These are phyloP conservation scores for Sporothrix pallida DNA, from an alignment of 2,329 filamentous ascomycete species.

Conservation along the genomic window DNA sequence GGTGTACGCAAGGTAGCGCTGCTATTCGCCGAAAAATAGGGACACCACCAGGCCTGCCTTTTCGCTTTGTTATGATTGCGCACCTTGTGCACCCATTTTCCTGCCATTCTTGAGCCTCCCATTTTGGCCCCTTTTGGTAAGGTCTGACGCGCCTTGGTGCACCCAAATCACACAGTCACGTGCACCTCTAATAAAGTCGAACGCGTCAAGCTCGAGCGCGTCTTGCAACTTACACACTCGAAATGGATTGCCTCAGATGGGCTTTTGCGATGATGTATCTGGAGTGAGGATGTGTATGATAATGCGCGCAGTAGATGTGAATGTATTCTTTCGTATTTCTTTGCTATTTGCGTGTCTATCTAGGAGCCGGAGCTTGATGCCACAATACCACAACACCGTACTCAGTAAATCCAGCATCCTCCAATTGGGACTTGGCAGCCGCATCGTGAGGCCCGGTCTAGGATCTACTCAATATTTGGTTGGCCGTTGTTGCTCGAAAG, in stretches of 20 bases:
- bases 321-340: neutral
- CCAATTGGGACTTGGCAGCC: too few relatives aligned
- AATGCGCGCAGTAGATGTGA: neutral
- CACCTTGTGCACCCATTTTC: slow-evolving; percentile 11
- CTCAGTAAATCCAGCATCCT: too few relatives aligned
- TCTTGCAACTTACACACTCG: slow-evolving; percentile 26
- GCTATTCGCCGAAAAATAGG: slow-evolving; percentile 33
- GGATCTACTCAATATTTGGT: neutral
- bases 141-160: neutral
- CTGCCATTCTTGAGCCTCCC: neutral
- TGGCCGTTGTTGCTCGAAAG: neutral
- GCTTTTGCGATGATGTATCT: neutral
- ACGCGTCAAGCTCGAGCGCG: slow-evolving; percentile 28
- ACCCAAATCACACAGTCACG: slow-evolving; percentile 32
- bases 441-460: neutral
- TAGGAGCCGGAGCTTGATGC: too few relatives aligned
- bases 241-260: neutral
- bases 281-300: neutral
- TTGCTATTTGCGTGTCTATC: too few relatives aligned
- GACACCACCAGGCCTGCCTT: neutral
- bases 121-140: neutral
- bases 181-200: slow-evolving; percentile 6
- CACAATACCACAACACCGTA: too few relatives aligned
- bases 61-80: slow-evolving; percentile 16
- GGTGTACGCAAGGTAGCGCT: slow-evolving; percentile 26